These are phyloP conservation scores for Piloderma croceum DNA, from an alignment of 768 basidiomycete species.

Conservation along the genomic window DNA sequence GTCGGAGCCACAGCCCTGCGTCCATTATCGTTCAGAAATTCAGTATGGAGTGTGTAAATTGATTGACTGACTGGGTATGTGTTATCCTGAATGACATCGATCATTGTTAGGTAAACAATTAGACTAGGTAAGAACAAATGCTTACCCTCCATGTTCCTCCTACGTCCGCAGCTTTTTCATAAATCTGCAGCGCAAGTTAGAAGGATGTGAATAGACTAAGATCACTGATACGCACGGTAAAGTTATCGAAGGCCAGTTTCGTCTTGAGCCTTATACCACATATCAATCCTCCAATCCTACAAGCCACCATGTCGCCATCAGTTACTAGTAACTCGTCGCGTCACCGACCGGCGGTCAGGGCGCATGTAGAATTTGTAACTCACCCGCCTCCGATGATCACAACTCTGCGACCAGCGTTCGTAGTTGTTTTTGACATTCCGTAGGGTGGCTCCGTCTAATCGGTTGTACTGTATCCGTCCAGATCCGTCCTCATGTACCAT, in stretches of 20 bases:
- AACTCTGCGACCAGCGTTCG: too few relatives aligned
- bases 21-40: not conserved
- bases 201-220: not conserved
- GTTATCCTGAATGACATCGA: slow-evolving; percentile 35
- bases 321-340: too few relatives aligned
- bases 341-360: too few relatives aligned
- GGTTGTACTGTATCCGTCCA: too few relatives aligned
- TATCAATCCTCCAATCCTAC: too few relatives aligned
- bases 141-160: slow-evolving; percentile 57
- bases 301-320: too few relatives aligned
- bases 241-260: slow-evolving; percentile 40
- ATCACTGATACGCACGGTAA: slow-evolving; percentile 32
- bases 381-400: too few relatives aligned
- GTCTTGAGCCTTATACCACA: slow-evolving; percentile 44
- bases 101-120: not conserved
- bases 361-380: too few relatives aligned
- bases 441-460: too few relatives aligned
- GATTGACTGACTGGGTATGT: slow-evolving; percentile 42
- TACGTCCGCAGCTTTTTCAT: slow-evolving; percentile 40
- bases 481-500: too few relatives aligned
- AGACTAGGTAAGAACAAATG: slow-evolving; percentile 29
- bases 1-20: slow-evolving; percentile 48
- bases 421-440: too few relatives aligned
- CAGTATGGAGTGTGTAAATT: not conserved
- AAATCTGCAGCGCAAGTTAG: slow-evolving; percentile 34